These are phyloP conservation scores for Daedaleopsis nitida DNA, from an alignment of 768 basidiomycete species.

Conservation along the genomic window DNA sequence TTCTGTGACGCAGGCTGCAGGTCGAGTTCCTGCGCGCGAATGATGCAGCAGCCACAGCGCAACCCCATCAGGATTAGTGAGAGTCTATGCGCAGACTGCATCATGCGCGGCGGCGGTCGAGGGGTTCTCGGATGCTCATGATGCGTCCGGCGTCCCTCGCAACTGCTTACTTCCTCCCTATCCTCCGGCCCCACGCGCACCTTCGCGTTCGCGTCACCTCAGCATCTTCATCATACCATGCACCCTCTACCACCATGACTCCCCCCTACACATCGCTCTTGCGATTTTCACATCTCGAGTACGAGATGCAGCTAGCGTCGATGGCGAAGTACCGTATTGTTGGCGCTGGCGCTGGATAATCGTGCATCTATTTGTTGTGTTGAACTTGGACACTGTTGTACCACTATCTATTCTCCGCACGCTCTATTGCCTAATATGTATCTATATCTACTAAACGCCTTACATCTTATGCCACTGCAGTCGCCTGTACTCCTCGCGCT, in stretches of 20 bases:
- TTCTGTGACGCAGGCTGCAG: slow-evolving; percentile 42
- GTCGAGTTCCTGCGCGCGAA: slow-evolving; percentile 54
- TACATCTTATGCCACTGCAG: slow-evolving; percentile 4
- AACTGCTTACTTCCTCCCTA: background rate
- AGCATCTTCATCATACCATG: background rate
- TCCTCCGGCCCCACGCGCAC: background rate
- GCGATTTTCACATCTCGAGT: slow-evolving; percentile 3
- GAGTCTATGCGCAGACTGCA: slow-evolving; percentile 41
- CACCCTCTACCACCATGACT: background rate
- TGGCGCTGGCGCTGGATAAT: slow-evolving; percentile 24
- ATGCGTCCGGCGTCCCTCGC: background rate
- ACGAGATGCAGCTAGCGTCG: slow-evolving; percentile 9
- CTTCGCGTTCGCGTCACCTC: too few species aligned
- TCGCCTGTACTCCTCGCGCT: background rate
- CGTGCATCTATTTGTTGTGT: background rate
- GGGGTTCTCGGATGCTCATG: slow-evolving; percentile 25
- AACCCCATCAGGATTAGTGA: slow-evolving; percentile 75
- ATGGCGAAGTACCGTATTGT: slow-evolving; percentile 14
- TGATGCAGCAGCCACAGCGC: slow-evolving; percentile 68
- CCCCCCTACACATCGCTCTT: background rate
- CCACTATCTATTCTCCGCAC: slow-evolving; percentile 12
- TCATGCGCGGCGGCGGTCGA: slow-evolving; percentile 30
- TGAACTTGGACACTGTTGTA: slow-evolving; percentile 17
- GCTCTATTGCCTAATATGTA: slow-evolving; percentile 15
- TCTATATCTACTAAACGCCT: slow-evolving; percentile 10